These are phyloP conservation scores for Neckera pumila DNA, from an alignment of 225 moss, liverwort and hornwort genomes.

Conservation along the genomic window DNA sequence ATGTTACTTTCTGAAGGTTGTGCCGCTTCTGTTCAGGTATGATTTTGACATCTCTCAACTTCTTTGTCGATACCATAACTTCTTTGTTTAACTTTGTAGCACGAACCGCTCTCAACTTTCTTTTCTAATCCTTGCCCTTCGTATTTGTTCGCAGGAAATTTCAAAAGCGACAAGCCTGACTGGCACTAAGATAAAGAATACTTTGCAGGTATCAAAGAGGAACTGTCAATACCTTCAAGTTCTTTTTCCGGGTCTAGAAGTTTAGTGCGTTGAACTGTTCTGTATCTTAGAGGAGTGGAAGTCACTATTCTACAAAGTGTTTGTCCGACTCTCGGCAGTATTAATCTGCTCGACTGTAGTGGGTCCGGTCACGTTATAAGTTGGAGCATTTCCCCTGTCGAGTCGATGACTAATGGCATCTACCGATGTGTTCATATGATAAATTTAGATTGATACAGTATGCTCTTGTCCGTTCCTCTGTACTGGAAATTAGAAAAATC, in stretches of 20 bases:
- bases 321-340: neutral
- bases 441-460: neutral
- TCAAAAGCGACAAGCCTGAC: slow-evolving; percentile 67
- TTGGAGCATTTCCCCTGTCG: neutral
- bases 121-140: neutral
- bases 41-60: neutral
- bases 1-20: slow-evolving; percentile 65
- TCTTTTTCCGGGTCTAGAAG: neutral
- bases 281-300: neutral
- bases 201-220: slow-evolving; percentile 52
- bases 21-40: slow-evolving; percentile 65
- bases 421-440: neutral
- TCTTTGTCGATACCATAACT: neutral
- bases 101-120: neutral
- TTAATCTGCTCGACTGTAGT: neutral
- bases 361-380: neutral
- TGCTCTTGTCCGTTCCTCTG: neutral
- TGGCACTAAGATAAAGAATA: slow-evolving; percentile 58
- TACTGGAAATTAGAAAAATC: neutral
- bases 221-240: neutral
- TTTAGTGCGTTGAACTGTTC: neutral
- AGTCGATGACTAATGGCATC: neutral
- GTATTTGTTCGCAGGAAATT: slow-evolving; percentile 39
- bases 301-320: neutral
- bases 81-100: neutral